Evolutionary conservation across 805 yeast genomes (phyloP).

Genomic region (Wickerhamiella allomyrinae): DNA sequence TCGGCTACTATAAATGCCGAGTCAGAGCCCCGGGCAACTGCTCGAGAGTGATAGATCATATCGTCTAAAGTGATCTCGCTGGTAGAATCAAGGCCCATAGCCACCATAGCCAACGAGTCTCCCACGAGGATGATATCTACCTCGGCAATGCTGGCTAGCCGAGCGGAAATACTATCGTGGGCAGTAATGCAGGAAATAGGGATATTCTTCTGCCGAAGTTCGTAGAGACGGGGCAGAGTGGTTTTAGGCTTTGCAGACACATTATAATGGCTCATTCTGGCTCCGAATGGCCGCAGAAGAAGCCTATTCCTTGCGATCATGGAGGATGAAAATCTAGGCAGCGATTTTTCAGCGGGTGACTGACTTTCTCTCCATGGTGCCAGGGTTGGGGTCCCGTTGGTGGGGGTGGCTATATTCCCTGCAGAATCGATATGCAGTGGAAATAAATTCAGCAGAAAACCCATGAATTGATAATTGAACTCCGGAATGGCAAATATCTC

Average conservation of each 20-base stretch:
- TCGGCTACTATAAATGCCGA: conserved; percentile 65
- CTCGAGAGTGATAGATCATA: conserved; percentile 57
- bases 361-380: too few relatives aligned
- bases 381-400: too few relatives aligned
- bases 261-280: conserved; percentile 12
- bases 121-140: conserved; percentile 71
- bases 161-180: conserved; percentile 69
- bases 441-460: too few relatives aligned
- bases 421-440: too few relatives aligned
- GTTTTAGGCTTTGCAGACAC: conserved; percentile 19
- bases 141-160: conserved; percentile 48
- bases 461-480: too few relatives aligned
- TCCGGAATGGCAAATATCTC: too few relatives aligned
- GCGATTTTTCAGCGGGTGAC: too few relatives aligned
- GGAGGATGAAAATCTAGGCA: too few relatives aligned
- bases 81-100: conserved; percentile 58
- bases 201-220: conserved; percentile 22
- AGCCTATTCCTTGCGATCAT: too few relatives aligned
- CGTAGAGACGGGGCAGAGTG: conserved; percentile 30
- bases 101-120: conserved; percentile 86
- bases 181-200: conserved; percentile 64
- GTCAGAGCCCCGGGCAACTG: conserved; percentile 60
- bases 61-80: conserved; percentile 62
- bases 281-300: background rate
- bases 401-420: too few relatives aligned